phyloP scores from a whole-genome alignment of 306 rosid genomes.

The Dalbergia oliveri region DNA sequence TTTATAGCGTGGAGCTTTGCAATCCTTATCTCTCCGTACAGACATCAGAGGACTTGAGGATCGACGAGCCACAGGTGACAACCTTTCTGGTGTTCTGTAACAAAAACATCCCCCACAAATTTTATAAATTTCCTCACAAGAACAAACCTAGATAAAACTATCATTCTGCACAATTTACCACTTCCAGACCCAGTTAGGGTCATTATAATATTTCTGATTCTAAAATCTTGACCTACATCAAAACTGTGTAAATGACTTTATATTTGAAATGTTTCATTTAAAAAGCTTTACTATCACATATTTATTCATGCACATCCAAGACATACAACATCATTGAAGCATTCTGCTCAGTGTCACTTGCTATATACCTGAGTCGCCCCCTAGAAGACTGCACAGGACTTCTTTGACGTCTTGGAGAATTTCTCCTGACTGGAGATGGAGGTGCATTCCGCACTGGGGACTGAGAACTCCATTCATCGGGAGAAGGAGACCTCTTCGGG shows the following conservation, averaged over 20 bases:
- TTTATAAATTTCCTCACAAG: slow-evolving; percentile 22
- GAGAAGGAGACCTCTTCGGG: slow-evolving; percentile 59
- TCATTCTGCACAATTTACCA: slow-evolving; percentile 22
- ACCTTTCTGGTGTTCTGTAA: slow-evolving; percentile 56
- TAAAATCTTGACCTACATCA: slow-evolving; percentile 9
- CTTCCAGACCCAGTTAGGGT: not conserved
- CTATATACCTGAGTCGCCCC: slow-evolving; percentile 67
- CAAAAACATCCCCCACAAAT: slow-evolving; percentile 39
- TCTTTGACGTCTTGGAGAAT: slow-evolving; percentile 48
- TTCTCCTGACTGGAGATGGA: slow-evolving; percentile 59
- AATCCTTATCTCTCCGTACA: slow-evolving; percentile 51
- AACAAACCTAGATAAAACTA: slow-evolving; percentile 25
- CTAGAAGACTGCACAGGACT: slow-evolving; percentile 59
- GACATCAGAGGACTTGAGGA: slow-evolving; percentile 57
- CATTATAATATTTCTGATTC: slow-evolving; percentile 2
- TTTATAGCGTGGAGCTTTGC: slow-evolving; percentile 47
- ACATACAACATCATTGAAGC: slow-evolving; percentile 23
- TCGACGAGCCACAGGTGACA: slow-evolving; percentile 47
- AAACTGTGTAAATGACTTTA: slow-evolving; percentile 7
- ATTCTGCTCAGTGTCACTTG: not conserved
- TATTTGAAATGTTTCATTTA: not conserved
- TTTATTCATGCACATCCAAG: slow-evolving; percentile 24
- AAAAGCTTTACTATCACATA: slow-evolving; percentile 8
- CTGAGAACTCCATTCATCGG: slow-evolving; percentile 58
- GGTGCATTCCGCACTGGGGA: slow-evolving; percentile 57